Percentiles rank a stretch among this genome's conserved stretches.
phyloP scores from a whole-genome alignment of 2,329 filamentous ascomycete genomes.

The Paecilomyces sp. region DNA sequence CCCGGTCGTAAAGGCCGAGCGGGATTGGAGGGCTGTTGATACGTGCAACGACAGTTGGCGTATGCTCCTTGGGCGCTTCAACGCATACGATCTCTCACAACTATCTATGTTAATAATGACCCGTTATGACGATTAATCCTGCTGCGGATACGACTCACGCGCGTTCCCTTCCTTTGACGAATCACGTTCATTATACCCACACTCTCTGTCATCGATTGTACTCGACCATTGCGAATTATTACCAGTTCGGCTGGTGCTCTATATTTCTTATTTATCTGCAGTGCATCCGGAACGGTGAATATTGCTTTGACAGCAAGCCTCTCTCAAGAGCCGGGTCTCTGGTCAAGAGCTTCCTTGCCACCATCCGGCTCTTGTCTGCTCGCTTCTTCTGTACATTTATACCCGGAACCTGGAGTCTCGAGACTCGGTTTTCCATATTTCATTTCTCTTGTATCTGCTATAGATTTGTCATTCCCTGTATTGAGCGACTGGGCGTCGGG shows the following conservation, averaged over 20 bases:
- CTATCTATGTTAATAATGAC: constrained; percentile 1
- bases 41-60: constrained; percentile 15
- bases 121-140: constrained; percentile 3
- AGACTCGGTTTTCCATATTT: background rate
- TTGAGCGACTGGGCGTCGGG: background rate
- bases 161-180: constrained; percentile 2
- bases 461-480: constrained; percentile 1
- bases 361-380: background rate
- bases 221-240: background rate
- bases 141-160: constrained; percentile 28
- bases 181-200: constrained; percentile 3
- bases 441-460: background rate
- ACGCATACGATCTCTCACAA: constrained; percentile 16
- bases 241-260: background rate
- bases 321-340: background rate
- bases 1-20: background rate
- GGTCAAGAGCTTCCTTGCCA: background rate
- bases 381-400: constrained; percentile 1
- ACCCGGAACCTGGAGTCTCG: background rate
- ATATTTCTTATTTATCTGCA: background rate
- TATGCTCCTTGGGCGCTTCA: constrained; percentile 17
- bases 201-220: background rate
- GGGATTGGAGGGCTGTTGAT: constrained; percentile 7
- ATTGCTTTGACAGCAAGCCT: background rate
- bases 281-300: background rate